phyloP scores from a whole-genome alignment of 441 rosid species.

The Jatropha multifida region DNA sequence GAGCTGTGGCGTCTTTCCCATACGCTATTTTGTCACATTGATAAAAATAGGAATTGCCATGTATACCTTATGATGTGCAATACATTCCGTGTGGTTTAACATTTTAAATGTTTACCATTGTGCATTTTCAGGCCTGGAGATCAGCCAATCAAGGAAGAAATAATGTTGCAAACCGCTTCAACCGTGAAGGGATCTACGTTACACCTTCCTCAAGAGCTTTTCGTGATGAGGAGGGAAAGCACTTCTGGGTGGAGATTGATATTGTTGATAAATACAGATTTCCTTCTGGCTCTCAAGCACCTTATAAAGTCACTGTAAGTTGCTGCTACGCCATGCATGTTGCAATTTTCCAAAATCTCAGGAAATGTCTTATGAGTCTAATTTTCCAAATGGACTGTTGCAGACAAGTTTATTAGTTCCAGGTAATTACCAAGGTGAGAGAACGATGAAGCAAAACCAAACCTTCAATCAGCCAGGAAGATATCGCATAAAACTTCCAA shows the following conservation, averaged over 20 bases:
- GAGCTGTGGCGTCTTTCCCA: conserved; percentile 6
- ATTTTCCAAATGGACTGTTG: conserved; percentile 23
- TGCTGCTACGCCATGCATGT: conserved; percentile 12
- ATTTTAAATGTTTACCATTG: conserved; percentile 14
- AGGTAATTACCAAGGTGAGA: conserved; percentile 92
- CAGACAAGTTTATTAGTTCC: conserved; percentile 94
- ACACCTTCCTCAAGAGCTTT: conserved; percentile 87
- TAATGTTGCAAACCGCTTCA: conserved; percentile 64
- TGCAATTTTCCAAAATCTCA: conserved; percentile 11
- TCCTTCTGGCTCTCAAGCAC: conserved; percentile 93
- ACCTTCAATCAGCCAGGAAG: conserved; percentile 70
- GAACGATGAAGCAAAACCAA: conserved; percentile 71
- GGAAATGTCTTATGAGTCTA: not conserved
- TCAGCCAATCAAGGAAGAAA: conserved; percentile 92
- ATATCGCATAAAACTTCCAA: conserved; percentile 77
- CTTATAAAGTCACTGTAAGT: conserved; percentile 94
- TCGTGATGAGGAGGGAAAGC: conserved; percentile 99
- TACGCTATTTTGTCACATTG: too few species aligned
- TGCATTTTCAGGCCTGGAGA: conserved; percentile 86
- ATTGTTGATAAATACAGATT: conserved; percentile 81
- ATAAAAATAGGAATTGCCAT: too few species aligned
- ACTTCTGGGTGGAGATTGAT: conserved; percentile 95
- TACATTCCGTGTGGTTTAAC: not conserved
- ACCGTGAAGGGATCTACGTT: conserved; percentile 81
- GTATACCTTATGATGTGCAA: too few species aligned